Evolutionary conservation across 768 basidiomycete species (phyloP).

Genomic region (Mycena maculata): DNA sequence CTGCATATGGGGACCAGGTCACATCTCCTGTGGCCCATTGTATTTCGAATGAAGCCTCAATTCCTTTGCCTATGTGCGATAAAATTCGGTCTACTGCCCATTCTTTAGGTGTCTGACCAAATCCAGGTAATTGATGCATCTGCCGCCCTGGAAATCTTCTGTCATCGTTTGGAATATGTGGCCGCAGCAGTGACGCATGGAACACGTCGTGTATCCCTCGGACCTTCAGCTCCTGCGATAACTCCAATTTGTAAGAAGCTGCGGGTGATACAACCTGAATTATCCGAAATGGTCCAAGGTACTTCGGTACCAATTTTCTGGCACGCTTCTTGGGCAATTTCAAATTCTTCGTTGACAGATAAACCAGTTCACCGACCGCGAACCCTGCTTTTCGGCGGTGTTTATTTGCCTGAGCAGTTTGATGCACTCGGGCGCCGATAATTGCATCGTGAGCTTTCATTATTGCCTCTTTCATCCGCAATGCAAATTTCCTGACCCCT

Average conservation of each 20-base stretch:
- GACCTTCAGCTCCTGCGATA: slow-evolving; percentile 31
- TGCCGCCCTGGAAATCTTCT: slow-evolving; percentile 40
- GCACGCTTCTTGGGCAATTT: slow-evolving; percentile 30
- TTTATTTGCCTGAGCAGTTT: slow-evolving; percentile 41
- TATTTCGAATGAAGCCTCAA: slow-evolving; percentile 11
- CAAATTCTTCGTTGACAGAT: too few relatives aligned
- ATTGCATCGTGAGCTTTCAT: slow-evolving; percentile 45
- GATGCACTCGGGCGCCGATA: too few relatives aligned
- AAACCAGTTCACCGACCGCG: slow-evolving; percentile 36
- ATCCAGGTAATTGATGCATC: slow-evolving; percentile 31
- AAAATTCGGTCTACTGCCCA: slow-evolving; percentile 14
- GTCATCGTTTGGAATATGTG: slow-evolving; percentile 39
- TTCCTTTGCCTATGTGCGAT: slow-evolving; percentile 8
- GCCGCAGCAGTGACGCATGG: slow-evolving; percentile 42
- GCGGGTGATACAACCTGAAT: slow-evolving; percentile 2
- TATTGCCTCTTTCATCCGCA: slow-evolving; percentile 34
- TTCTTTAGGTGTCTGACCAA: slow-evolving; percentile 27
- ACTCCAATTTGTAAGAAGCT: slow-evolving; percentile 39
- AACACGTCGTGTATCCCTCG: too few relatives aligned
- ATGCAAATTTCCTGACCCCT: slow-evolving; percentile 33
- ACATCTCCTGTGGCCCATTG: slow-evolving; percentile 19
- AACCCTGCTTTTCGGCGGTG: slow-evolving; percentile 17
- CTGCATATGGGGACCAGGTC: slow-evolving; percentile 15
- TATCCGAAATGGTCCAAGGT: slow-evolving; percentile 30
- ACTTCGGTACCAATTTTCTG: slow-evolving; percentile 28